phyloP scores from a whole-genome alignment of 2,329 filamentous ascomycete species.

The Sarocladiaceae sp. region DNA sequence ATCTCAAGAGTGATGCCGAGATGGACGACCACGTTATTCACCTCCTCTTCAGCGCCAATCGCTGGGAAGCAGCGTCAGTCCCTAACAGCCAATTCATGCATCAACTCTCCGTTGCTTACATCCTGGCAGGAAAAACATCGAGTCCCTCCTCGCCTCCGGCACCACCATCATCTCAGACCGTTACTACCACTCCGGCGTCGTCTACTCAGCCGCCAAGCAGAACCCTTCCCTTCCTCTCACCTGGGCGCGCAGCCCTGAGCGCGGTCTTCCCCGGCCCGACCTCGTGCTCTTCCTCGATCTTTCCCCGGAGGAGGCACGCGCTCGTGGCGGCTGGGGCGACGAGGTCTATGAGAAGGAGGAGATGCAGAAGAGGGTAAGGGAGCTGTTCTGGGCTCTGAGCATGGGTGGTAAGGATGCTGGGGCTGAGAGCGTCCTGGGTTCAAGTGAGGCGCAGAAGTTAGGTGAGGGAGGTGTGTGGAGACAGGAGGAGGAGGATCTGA shows the following conservation, averaged over 20 bases:
- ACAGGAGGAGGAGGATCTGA: conserved; percentile 36
- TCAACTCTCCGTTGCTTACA: neutral
- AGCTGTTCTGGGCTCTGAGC: conserved; percentile 59
- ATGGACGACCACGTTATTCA: conserved; percentile 88
- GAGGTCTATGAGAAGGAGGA: conserved; percentile 83
- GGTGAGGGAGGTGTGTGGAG: conserved; percentile 28
- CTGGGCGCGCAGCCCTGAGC: conserved; percentile 81
- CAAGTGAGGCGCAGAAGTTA: conserved; percentile 25
- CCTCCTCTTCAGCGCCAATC: conserved; percentile 82
- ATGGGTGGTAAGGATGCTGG: conserved; percentile 25
- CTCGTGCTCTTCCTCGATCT: conserved; percentile 83
- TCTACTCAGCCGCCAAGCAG: conserved; percentile 85
- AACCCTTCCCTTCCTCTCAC: conserved; percentile 61
- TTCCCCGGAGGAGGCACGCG: conserved; percentile 62
- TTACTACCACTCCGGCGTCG: conserved; percentile 91
- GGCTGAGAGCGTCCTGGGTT: conserved; percentile 14
- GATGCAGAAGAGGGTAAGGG: conserved; percentile 74
- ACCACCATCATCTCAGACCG: conserved; percentile 79
- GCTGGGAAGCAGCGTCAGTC: conserved; percentile 67
- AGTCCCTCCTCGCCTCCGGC: conserved; percentile 52
- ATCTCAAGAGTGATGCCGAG: conserved; percentile 64
- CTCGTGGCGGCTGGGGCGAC: conserved; percentile 77
- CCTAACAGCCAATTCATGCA: neutral
- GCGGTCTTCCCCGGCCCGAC: conserved; percentile 82
- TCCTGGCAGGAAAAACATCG: conserved; percentile 40